A percentile compares a stretch with the other conserved stretches of the same genome.
These are phyloP conservation scores for Fabrea salina DNA, from an alignment of 169 alveolate species.

Conservation along the genomic window DNA sequence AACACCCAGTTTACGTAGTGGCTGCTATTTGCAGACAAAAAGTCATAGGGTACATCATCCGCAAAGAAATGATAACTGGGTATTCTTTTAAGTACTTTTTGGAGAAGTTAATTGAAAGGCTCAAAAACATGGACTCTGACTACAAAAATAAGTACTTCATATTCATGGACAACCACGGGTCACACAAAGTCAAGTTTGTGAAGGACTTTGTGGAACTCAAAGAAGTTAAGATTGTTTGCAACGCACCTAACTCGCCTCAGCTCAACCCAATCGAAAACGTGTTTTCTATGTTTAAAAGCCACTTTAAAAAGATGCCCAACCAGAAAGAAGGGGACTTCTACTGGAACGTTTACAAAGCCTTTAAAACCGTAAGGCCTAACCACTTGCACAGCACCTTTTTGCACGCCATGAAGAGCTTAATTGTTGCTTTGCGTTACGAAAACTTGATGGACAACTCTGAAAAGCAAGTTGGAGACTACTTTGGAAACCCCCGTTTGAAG, in stretches of 20 bases:
- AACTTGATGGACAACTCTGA: too few relatives aligned
- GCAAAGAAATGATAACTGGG: not conserved
- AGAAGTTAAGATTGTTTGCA: not conserved
- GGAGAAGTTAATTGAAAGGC: not conserved
- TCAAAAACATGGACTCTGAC: conserved; percentile 7
- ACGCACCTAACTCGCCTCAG: conserved; percentile 12
- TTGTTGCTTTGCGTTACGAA: not conserved
- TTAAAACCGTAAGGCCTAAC: not conserved
- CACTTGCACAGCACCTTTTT: not conserved
- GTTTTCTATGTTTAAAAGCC: conserved; percentile 4
- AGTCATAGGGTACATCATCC: conserved; percentile 3
- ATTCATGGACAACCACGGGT: not conserved
- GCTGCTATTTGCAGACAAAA: conserved; percentile 2
- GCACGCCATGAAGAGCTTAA: not conserved
- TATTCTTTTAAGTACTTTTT: not conserved
- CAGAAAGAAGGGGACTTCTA: not conserved
- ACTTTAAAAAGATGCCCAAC: not conserved
- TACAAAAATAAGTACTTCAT: not conserved
- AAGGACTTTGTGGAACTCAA: not conserved
- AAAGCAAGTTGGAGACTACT: too few relatives aligned
- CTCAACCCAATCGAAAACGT: conserved; percentile 3
- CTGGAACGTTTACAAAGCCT: not conserved
- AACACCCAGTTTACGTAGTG: not conserved
- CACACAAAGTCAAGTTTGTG: not conserved
- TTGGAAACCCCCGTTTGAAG: too few relatives aligned